phyloP scores from a whole-genome alignment of 78 protist species.

The Tieghemostelium lacteum region DNA sequence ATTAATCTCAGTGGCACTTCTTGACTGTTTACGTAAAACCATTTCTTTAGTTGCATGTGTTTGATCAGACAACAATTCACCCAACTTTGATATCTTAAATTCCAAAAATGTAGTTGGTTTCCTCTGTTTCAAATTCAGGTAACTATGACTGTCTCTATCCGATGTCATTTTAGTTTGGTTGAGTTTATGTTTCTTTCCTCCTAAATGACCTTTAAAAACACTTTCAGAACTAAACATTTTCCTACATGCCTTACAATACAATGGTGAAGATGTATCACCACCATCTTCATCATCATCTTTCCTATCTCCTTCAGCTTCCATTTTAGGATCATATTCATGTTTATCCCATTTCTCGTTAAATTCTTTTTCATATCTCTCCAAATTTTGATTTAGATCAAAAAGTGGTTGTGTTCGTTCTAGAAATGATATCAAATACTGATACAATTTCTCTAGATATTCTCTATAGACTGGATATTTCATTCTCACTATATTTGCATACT shows the following conservation, averaged over 20 bases:
- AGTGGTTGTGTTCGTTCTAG: conserved; percentile 74
- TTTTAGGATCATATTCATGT: conserved; percentile 9
- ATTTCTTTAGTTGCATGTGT: conserved; percentile 59
- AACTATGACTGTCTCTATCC: not conserved
- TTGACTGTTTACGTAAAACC: conserved; percentile 83
- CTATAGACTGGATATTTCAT: conserved; percentile 33
- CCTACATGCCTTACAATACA: conserved; percentile 73
- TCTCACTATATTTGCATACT: conserved; percentile 39
- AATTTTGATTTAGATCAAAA: conserved; percentile 9
- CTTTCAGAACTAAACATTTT: conserved; percentile 79
- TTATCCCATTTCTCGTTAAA: conserved; percentile 38
- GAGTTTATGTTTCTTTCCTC: conserved; percentile 70
- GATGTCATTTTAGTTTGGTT: not conserved
- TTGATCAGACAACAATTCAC: conserved; percentile 47
- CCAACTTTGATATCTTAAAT: conserved; percentile 30
- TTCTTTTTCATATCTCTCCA: not conserved
- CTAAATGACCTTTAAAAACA: conserved; percentile 83
- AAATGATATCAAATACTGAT: conserved; percentile 37
- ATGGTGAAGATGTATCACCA: not conserved
- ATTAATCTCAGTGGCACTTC: conserved; percentile 54
- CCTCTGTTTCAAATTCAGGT: not conserved
- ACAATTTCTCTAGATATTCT: conserved; percentile 24
- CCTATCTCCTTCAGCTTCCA: not conserved
- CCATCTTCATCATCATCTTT: not conserved
- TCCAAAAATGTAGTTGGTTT: conserved; percentile 37